A percentile compares a stretch with the other conserved stretches of the same genome.
These are phyloP conservation scores for Pseudocohnilembus persalinus DNA, from an alignment of 169 alveolate species.

Conservation along the genomic window DNA sequence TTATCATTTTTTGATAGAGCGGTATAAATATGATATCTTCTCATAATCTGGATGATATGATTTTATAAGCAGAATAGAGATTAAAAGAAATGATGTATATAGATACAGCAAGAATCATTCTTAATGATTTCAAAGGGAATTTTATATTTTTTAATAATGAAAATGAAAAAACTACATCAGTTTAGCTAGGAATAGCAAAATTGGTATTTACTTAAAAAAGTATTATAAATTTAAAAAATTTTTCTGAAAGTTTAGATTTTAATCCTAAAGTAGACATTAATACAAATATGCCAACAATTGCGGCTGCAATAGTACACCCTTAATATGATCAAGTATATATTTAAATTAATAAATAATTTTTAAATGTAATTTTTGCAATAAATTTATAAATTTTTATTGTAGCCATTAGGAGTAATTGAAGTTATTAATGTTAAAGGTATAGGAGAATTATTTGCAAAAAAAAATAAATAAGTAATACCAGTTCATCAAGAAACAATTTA, in stretches of 20 bases:
- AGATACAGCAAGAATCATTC: conserved; percentile 28
- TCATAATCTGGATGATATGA: background rate
- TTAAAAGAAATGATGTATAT: conserved; percentile 37
- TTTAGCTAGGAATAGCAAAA: conserved; percentile 21
- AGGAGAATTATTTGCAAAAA: background rate
- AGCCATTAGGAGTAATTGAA: conserved; percentile 3
- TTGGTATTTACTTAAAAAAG: conserved; percentile 7
- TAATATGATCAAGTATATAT: background rate
- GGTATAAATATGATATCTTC: background rate
- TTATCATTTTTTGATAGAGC: background rate
- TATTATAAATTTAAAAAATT: conserved; percentile 7
- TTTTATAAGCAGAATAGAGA: background rate
- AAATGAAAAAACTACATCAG: background rate
- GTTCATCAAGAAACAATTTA: conserved; percentile 5
- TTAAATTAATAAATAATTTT: no score
- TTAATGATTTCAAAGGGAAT: conserved; percentile 12
- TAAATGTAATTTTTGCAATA: background rate
- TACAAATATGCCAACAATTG: conserved; percentile 34
- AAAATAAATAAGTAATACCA: background rate
- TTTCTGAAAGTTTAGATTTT: conserved; percentile 5
- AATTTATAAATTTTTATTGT: no score
- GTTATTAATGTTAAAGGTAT: conserved; percentile 19
- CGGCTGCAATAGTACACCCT: conserved; percentile 6
- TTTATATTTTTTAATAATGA: conserved; percentile 1
- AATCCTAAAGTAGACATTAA: conserved; percentile 34